Evolutionary conservation across 2,329 filamentous ascomycete genomes (phyloP).

Genomic region (Alternaria ventricosa): DNA sequence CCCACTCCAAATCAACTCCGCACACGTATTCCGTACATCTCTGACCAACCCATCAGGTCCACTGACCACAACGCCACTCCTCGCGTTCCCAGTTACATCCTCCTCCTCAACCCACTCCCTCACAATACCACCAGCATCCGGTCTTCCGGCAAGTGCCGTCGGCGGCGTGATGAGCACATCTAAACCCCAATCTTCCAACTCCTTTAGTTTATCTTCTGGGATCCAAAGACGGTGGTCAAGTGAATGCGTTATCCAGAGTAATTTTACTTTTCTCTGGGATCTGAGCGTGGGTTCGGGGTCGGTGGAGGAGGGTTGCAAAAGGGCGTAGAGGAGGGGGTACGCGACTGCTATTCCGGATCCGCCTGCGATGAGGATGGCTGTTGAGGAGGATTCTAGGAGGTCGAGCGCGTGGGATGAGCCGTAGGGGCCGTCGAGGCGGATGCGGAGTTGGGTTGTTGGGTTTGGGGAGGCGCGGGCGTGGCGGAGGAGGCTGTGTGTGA

Average conservation of each 20-base stretch:
- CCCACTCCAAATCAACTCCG: slow-evolving; percentile 57
- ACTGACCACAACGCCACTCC: slow-evolving; percentile 63
- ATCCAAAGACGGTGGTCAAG: slow-evolving; percentile 63
- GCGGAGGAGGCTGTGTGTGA: slow-evolving; percentile 62
- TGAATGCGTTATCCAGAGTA: slow-evolving; percentile 67
- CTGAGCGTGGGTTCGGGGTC: slow-evolving; percentile 20
- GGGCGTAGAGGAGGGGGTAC: slow-evolving; percentile 65
- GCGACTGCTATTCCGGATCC: slow-evolving; percentile 70
- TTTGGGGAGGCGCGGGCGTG: slow-evolving; percentile 56
- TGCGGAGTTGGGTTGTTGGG: slow-evolving; percentile 52
- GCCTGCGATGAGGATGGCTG: slow-evolving; percentile 65
- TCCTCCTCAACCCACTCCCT: slow-evolving; percentile 44
- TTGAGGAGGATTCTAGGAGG: slow-evolving; percentile 58
- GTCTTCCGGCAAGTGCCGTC: slow-evolving; percentile 61
- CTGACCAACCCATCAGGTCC: slow-evolving; percentile 69
- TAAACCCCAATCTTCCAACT: slow-evolving; percentile 58
- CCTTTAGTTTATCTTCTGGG: slow-evolving; percentile 56
- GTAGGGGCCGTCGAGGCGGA: slow-evolving; percentile 70
- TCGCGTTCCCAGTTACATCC: slow-evolving; percentile 49
- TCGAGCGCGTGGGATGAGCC: slow-evolving; percentile 64
- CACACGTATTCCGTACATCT: slow-evolving; percentile 65
- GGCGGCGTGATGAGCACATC: slow-evolving; percentile 62
- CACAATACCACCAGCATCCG: slow-evolving; percentile 58
- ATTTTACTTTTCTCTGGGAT: slow-evolving; percentile 51
- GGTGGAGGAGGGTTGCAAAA: slow-evolving; percentile 42